Evolutionary conservation across 768 basidiomycete genomes (phyloP).

Genomic region (Psilocybe cyanescens): DNA sequence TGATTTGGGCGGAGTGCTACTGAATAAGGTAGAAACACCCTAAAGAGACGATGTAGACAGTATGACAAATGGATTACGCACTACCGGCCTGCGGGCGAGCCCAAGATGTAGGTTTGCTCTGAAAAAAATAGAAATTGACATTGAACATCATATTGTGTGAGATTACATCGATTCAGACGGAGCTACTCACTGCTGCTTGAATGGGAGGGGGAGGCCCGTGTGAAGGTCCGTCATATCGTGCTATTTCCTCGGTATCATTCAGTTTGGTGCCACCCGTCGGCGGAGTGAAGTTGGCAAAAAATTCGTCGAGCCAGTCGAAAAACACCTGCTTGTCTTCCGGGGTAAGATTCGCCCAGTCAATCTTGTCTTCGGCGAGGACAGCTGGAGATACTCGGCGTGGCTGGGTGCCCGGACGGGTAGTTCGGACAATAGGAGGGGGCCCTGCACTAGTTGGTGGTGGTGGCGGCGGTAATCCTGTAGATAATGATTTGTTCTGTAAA

Average conservation of each 20-base stretch:
- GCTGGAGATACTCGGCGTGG: slow-evolving; percentile 10
- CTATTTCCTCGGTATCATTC: slow-evolving; percentile 11
- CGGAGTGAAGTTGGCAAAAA: slow-evolving; percentile 47
- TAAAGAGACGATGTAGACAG: neutral
- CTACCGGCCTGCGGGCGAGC: slow-evolving; percentile 22
- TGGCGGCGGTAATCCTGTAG: slow-evolving; percentile 1
- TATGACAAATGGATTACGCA: slow-evolving; percentile 23
- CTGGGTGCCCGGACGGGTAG: slow-evolving; percentile 32
- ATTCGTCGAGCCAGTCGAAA: slow-evolving; percentile 83
- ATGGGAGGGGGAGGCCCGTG: slow-evolving; percentile 26
- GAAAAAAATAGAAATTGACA: neutral
- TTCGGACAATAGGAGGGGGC: slow-evolving; percentile 35
- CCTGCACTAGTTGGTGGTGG: slow-evolving; percentile 3
- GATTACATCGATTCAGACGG: neutral
- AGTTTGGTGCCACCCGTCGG: slow-evolving; percentile 16
- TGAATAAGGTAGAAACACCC: neutral
- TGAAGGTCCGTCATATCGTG: slow-evolving; percentile 10
- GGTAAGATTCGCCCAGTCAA: slow-evolving; percentile 76
- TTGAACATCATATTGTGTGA: neutral
- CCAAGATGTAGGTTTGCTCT: slow-evolving; percentile 32
- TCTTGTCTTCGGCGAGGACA: slow-evolving; percentile 24
- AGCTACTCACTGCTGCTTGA: slow-evolving; percentile 24
- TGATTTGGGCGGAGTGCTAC: slow-evolving; percentile 5
- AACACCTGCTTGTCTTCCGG: slow-evolving; percentile 71
- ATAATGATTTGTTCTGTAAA: slow-evolving; percentile 20